Evolutionary conservation across 164 flowering plant genomes (phyloP).

Genomic region (Dillenia turbinata): DNA sequence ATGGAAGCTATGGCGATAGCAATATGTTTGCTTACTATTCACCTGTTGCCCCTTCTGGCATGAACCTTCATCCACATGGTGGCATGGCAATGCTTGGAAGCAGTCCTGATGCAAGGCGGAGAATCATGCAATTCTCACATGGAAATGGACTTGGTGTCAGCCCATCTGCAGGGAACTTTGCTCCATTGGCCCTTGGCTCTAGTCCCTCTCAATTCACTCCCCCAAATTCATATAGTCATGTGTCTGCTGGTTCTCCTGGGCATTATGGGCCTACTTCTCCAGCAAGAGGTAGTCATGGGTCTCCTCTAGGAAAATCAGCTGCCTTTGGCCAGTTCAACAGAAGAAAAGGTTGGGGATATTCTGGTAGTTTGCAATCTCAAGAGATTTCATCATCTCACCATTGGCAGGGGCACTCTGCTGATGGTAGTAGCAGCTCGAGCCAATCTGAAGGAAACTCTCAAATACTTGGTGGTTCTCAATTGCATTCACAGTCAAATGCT

Average conservation of each 20-base stretch:
- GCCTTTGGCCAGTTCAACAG: constrained; percentile 58
- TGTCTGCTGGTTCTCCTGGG: constrained; percentile 76
- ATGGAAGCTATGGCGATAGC: constrained; percentile 87
- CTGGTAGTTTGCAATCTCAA: constrained; percentile 54
- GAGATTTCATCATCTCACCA: constrained; percentile 51
- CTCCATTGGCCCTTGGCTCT: constrained; percentile 82
- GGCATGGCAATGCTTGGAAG: constrained; percentile 64
- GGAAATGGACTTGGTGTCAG: constrained; percentile 81
- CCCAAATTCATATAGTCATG: constrained; percentile 63
- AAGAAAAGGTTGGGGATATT: constrained; percentile 67
- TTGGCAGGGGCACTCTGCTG: constrained; percentile 50
- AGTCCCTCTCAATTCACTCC: constrained; percentile 98
- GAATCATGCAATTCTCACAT: constrained; percentile 55
- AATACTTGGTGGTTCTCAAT: constrained; percentile 41
- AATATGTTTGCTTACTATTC: constrained; percentile 73
- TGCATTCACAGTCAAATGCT: constrained; percentile 38
- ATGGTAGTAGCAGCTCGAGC: constrained; percentile 28
- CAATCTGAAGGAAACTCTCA: constrained; percentile 56
- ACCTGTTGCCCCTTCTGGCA: constrained; percentile 74
- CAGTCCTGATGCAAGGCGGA: constrained; percentile 80
- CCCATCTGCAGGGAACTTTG: constrained; percentile 71
- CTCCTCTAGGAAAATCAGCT: constrained; percentile 79
- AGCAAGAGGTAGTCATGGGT: constrained; percentile 79
- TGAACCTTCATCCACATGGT: constrained; percentile 57
- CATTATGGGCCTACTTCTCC: constrained; percentile 88